A percentile compares a stretch with the other conserved stretches of the same genome.
phyloP scores from a whole-genome alignment of 2,329 filamentous ascomycete genomes.

The Pyrenochaeta sp. region DNA sequence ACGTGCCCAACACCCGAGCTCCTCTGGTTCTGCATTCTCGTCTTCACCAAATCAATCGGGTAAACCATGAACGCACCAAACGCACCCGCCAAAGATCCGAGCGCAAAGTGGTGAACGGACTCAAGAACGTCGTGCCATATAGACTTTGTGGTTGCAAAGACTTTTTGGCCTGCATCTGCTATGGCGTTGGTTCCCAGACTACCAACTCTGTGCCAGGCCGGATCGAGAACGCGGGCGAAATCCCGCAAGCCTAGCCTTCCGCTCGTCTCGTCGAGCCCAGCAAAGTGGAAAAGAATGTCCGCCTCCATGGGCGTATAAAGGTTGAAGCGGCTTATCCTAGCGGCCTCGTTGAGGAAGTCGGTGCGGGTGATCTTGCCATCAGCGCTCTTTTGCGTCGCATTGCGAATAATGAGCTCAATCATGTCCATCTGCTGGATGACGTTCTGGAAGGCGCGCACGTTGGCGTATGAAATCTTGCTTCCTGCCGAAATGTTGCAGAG shows the following conservation, averaged over 20 bases:
- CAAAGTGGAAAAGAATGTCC: slow-evolving; percentile 98
- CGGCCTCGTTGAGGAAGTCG: slow-evolving; percentile 94
- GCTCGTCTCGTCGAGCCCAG: slow-evolving; percentile 87
- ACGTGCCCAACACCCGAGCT: slow-evolving; percentile 78
- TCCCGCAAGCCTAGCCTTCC: slow-evolving; percentile 82
- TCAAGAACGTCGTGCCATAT: slow-evolving; percentile 73
- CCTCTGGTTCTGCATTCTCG: slow-evolving; percentile 96
- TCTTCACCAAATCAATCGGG: slow-evolving; percentile 98
- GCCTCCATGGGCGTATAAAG: slow-evolving; percentile 98
- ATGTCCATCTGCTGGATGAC: slow-evolving; percentile 98
- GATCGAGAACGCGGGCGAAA: slow-evolving; percentile 94
- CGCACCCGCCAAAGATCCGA: slow-evolving; percentile 90
- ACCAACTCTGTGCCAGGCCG: slow-evolving; percentile 81
- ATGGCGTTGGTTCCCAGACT: slow-evolving; percentile 61
- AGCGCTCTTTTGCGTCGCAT: slow-evolving; percentile 80
- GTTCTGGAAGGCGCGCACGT: slow-evolving; percentile 97
- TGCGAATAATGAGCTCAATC: slow-evolving; percentile 90
- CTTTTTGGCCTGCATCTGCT: slow-evolving; percentile 58
- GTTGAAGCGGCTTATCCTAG: slow-evolving; percentile 89
- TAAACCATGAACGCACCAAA: slow-evolving; percentile 99
- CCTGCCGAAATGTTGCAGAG: slow-evolving; percentile 93
- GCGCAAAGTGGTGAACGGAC: slow-evolving; percentile 86
- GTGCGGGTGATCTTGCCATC: slow-evolving; percentile 94
- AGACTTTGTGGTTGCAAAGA: slow-evolving; percentile 63
- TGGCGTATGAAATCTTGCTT: slow-evolving; percentile 96